Evolutionary conservation across 140 eudicot species (phyloP).

Genomic region (Flaveria floridana): DNA sequence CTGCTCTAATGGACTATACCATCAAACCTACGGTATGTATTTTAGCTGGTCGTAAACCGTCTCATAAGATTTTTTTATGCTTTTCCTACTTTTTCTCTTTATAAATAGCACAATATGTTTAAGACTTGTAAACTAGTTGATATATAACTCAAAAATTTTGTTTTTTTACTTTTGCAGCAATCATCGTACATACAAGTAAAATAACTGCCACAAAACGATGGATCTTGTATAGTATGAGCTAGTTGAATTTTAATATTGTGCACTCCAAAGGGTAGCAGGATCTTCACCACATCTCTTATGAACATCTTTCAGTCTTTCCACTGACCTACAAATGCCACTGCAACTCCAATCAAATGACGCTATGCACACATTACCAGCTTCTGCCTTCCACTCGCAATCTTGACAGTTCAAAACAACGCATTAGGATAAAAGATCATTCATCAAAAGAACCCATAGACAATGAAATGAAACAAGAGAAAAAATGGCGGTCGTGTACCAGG

Average conservation of each 20-base stretch:
- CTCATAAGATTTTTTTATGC: background rate
- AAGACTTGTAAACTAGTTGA: background rate
- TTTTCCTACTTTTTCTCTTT: slow-evolving; percentile 4
- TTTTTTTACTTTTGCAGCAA: background rate
- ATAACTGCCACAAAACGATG: slow-evolving; percentile 8
- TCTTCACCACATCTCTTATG: slow-evolving; percentile 66
- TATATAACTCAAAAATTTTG: slow-evolving; percentile 8
- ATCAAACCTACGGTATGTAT: no score
- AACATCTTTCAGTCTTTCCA: slow-evolving; percentile 58
- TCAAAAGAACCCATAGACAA: background rate
- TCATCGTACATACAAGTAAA: background rate
- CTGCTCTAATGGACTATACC: no score
- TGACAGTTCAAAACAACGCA: background rate
- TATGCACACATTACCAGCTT: slow-evolving; percentile 61
- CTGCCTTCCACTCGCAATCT: slow-evolving; percentile 73
- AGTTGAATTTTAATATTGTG: slow-evolving; percentile 29
- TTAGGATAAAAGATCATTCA: background rate
- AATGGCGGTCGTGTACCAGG: slow-evolving; percentile 48
- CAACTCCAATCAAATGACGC: slow-evolving; percentile 76
- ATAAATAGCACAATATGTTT: slow-evolving; percentile 1
- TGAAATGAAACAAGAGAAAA: background rate
- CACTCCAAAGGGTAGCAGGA: slow-evolving; percentile 60
- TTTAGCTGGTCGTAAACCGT: no score
- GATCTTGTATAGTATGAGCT: background rate
- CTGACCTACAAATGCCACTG: slow-evolving; percentile 64